Conservation (phyloP, 106 monocot species). For the Platanthera zijinensis region DNA sequence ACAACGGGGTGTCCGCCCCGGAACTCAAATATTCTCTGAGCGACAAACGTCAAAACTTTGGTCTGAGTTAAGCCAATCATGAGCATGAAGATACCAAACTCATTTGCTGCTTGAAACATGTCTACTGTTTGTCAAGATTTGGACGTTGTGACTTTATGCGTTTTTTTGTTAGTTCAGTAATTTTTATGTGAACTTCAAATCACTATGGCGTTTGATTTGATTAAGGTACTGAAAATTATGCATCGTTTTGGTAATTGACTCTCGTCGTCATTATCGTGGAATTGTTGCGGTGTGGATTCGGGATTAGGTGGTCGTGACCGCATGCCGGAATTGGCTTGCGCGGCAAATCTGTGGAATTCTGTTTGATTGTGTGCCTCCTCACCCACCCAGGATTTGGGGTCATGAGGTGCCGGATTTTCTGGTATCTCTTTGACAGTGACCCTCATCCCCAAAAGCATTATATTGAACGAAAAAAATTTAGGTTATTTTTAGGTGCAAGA, state of each 20-base stretch:
- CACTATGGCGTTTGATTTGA: neutral
- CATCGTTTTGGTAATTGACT: neutral
- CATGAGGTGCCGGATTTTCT: no score
- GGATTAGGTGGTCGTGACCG: no score
- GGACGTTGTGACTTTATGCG: neutral
- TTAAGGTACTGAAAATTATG: neutral
- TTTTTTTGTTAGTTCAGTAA: neutral
- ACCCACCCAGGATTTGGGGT: no score
- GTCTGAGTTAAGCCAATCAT: no score
- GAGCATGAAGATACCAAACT: neutral
- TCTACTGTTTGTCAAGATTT: neutral
- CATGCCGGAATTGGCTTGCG: no score
- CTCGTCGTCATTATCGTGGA: neutral
- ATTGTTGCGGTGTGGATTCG: no score
- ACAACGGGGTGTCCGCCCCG: neutral
- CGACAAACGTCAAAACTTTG: neutral
- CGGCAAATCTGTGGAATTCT: no score
- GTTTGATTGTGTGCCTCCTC: no score
- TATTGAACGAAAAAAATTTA: no score
- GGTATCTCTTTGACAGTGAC: no score
- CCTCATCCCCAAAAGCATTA: no score
- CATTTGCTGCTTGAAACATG: neutral
- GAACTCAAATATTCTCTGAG: neutral
- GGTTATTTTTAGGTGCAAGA: no score
- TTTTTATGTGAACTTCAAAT: neutral